Percentiles rank a stretch among this genome's conserved stretches.
phyloP scores from a whole-genome alignment of 2,329 filamentous ascomycete species.

The Trichoderma simmonsii region DNA sequence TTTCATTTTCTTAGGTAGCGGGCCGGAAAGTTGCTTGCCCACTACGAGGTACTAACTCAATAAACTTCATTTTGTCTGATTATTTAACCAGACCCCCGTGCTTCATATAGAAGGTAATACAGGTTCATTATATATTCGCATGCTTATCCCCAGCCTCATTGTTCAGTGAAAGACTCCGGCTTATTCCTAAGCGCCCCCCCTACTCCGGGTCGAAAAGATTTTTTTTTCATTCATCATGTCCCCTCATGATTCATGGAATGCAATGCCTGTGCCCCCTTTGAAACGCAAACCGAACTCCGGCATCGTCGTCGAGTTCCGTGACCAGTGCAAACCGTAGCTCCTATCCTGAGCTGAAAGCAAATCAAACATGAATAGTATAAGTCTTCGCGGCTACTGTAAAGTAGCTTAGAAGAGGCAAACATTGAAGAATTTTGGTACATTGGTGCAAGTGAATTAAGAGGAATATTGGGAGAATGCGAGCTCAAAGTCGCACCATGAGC shows the following conservation, averaged over 20 bases:
- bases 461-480: neutral
- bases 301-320: constrained; percentile 13
- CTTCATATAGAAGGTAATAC: neutral
- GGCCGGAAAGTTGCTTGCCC: neutral
- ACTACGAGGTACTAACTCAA: neutral
- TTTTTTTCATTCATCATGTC: constrained; percentile 9
- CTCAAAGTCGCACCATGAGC: neutral
- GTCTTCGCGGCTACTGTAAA: neutral
- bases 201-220: neutral
- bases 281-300: constrained; percentile 28
- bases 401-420: constrained; percentile 12
- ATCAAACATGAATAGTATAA: constrained; percentile 5
- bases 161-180: constrained; percentile 11
- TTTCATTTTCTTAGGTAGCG: neutral
- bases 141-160: constrained; percentile 1
- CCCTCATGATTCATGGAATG: constrained; percentile 23
- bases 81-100: neutral
- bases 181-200: constrained; percentile 5
- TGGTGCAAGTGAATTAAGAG: constrained; percentile 7
- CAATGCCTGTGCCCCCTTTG: constrained; percentile 17
- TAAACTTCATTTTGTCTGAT: constrained; percentile 1
- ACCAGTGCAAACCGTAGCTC: constrained; percentile 20
- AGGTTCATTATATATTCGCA: constrained; percentile 6
- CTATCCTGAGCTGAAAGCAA: constrained; percentile 21
- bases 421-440: constrained; percentile 32